Conservation (phyloP, 805 yeast genomes). For the Ogataea angusta region DNA sequence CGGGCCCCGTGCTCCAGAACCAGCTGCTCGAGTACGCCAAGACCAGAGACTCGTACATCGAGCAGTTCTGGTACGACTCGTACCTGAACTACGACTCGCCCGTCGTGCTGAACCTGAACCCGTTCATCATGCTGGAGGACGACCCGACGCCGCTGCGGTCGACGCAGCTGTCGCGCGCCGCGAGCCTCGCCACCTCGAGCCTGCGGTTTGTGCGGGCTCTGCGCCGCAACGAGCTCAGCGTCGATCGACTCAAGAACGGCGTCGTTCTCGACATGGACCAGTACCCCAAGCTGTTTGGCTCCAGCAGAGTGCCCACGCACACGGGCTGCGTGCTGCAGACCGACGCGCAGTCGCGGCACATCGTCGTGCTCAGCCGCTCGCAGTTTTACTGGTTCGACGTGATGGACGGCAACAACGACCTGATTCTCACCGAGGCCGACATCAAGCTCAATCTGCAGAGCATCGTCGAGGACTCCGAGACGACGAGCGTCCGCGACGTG, state of each 20-base stretch:
- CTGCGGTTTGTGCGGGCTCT: conserved; percentile 78
- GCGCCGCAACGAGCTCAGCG: conserved; percentile 67
- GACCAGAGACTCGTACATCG: conserved; percentile 75
- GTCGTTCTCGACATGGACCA: conserved; percentile 85
- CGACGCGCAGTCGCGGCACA: conserved; percentile 71
- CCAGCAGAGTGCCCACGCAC: conserved; percentile 79
- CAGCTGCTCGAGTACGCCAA: conserved; percentile 60
- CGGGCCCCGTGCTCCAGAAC: conserved; percentile 57
- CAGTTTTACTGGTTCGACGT: conserved; percentile 97
- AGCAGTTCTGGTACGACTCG: conserved; percentile 93
- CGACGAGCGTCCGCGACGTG: conserved; percentile 50
- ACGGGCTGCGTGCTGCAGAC: conserved; percentile 85
- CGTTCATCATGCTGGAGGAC: conserved; percentile 85
- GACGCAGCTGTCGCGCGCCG: conserved; percentile 75
- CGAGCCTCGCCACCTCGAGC: conserved; percentile 71
- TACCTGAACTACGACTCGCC: conserved; percentile 84
- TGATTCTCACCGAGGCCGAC: conserved; percentile 72
- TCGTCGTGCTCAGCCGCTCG: conserved; percentile 76
- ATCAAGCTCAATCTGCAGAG: conserved; percentile 70
- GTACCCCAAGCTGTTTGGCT: conserved; percentile 81
- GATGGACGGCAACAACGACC: conserved; percentile 65
- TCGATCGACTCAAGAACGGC: conserved; percentile 63
- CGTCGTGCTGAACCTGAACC: conserved; percentile 88
- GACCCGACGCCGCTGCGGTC: conserved; percentile 74
- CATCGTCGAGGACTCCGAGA: conserved; percentile 69